Percentiles rank a stretch among this genome's conserved stretches.
Evolutionary conservation across 208 protist genomes (phyloP).

Genomic region (Endotrypanum monterogeii): DNA sequence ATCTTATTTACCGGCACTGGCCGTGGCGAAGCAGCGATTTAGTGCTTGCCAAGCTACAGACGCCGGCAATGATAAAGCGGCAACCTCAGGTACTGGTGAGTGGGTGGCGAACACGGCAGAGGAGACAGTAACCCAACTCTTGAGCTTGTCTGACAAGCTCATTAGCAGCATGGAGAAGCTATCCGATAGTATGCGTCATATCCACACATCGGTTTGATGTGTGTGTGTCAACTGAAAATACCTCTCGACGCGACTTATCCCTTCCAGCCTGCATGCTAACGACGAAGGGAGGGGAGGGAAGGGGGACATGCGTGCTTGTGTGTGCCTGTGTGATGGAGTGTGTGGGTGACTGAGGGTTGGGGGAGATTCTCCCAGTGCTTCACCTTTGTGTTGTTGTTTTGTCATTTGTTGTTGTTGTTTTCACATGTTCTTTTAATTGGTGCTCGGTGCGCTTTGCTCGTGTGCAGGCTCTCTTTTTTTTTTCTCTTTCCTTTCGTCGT

Average conservation of each 20-base stretch:
- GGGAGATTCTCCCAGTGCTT: too few species aligned
- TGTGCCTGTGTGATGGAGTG: too few species aligned
- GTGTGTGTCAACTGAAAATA: background rate
- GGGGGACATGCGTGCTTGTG: too few species aligned
- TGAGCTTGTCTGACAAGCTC: constrained; percentile 49
- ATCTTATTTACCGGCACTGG: constrained; percentile 32
- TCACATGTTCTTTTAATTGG: too few species aligned
- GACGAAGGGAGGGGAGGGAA: background rate
- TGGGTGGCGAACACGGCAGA: constrained; percentile 61
- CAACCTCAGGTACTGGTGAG: background rate
- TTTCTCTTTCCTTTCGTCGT: background rate
- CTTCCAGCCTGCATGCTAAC: background rate
- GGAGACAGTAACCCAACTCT: constrained; percentile 49
- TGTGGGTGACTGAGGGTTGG: too few species aligned
- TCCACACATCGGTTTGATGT: background rate
- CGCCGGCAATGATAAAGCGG: background rate
- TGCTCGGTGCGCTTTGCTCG: background rate
- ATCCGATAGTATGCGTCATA: background rate
- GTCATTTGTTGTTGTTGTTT: too few species aligned
- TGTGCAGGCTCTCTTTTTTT: background rate
- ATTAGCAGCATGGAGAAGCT: constrained; percentile 38
- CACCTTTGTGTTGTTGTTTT: too few species aligned
- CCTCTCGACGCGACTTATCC: background rate
- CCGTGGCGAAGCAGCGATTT: constrained; percentile 27
- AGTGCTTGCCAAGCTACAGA: constrained; percentile 4